Conservation (phyloP, 345 rosid species). For the Citrus maxima region DNA sequence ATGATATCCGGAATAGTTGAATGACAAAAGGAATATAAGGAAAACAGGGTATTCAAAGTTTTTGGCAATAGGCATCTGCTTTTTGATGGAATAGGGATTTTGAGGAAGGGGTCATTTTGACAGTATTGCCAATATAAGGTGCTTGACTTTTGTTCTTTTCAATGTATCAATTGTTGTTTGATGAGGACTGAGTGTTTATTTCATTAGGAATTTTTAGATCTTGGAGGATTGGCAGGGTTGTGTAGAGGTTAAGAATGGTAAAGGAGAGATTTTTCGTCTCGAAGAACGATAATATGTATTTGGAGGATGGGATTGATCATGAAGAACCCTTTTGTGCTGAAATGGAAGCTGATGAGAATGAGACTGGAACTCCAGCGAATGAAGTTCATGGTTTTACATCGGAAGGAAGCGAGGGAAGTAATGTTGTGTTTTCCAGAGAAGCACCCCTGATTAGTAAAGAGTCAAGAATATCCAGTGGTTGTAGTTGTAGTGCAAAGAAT, state of each 20-base stretch:
- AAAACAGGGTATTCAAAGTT: neutral
- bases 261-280: slow-evolving; percentile 28
- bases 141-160: slow-evolving; percentile 10
- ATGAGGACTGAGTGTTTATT: slow-evolving; percentile 11
- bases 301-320: slow-evolving; percentile 29
- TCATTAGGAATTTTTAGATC: slow-evolving; percentile 14
- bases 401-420: slow-evolving; percentile 51
- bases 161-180: slow-evolving; percentile 9
- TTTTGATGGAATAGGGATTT: slow-evolving; percentile 12
- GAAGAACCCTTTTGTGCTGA: slow-evolving; percentile 43
- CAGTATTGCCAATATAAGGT: neutral
- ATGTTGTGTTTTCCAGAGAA: slow-evolving; percentile 63
- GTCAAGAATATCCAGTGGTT: slow-evolving; percentile 33
- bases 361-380: slow-evolving; percentile 25
- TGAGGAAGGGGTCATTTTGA: neutral
- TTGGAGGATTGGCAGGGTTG: slow-evolving; percentile 14
- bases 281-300: slow-evolving; percentile 23
- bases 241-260: slow-evolving; percentile 36
- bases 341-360: slow-evolving; percentile 47
- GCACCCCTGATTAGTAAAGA: slow-evolving; percentile 48
- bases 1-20: slow-evolving; percentile 9
- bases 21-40: slow-evolving; percentile 2
- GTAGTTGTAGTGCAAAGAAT: slow-evolving; percentile 51
- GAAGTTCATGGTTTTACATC: slow-evolving; percentile 31
- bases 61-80: slow-evolving; percentile 14